Conservation (phyloP, 129 eudicot species). For the Ambrosia trifida region DNA sequence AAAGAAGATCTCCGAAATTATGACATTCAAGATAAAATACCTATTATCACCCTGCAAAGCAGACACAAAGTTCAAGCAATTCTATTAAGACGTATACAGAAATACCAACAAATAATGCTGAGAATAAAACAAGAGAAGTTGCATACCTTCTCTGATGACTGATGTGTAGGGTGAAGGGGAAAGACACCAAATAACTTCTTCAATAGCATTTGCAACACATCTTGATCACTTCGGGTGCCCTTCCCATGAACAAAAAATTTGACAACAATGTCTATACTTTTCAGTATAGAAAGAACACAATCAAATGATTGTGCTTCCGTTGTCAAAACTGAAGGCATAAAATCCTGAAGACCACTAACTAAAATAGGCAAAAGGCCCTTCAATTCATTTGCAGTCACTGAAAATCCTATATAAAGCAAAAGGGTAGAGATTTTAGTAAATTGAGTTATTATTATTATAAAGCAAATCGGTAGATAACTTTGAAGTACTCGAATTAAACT, state of each 20-base stretch:
- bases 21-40: constrained; percentile 60
- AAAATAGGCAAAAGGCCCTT: constrained; percentile 69
- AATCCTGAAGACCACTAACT: constrained; percentile 71
- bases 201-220: constrained; percentile 36
- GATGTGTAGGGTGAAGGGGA: constrained; percentile 53
- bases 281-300: constrained; percentile 74
- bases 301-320: constrained; percentile 76
- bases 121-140: neutral
- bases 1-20: constrained; percentile 60
- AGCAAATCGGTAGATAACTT: neutral
- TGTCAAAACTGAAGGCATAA: constrained; percentile 48
- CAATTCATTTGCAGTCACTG: constrained; percentile 46
- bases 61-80: constrained; percentile 11
- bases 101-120: too few species aligned
- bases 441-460: neutral
- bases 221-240: constrained; percentile 32
- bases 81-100: too few species aligned
- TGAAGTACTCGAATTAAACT: neutral
- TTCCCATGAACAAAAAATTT: constrained; percentile 49
- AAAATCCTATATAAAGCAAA: constrained; percentile 37
- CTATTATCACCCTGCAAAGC: constrained; percentile 69
- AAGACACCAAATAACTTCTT: constrained; percentile 70
- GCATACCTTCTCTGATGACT: constrained; percentile 66
- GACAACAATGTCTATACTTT: constrained; percentile 60
- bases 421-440: neutral